Percentiles rank a stretch among this genome's conserved stretches.
Evolutionary conservation across 371 early-diverging fungal genomes (phyloP).

Genomic region (Dichotomocladium elegans): DNA sequence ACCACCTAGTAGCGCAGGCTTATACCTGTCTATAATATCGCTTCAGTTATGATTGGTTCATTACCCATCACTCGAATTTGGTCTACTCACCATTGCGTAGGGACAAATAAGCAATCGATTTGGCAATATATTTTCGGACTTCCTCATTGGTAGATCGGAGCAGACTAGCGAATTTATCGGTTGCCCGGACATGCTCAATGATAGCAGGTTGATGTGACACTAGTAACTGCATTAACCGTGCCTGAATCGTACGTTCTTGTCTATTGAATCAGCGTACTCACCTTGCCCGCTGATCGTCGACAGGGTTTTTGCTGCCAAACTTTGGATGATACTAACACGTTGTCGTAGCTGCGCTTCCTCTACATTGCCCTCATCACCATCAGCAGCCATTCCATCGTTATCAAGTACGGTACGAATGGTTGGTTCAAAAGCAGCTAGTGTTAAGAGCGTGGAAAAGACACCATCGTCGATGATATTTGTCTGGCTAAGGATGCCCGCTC

Average conservation of each 20-base stretch:
- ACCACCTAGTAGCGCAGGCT: slow-evolving; percentile 44
- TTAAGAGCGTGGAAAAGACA: slow-evolving; percentile 25
- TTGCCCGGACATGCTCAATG: slow-evolving; percentile 30
- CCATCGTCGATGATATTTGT: slow-evolving; percentile 39
- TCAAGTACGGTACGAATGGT: not conserved
- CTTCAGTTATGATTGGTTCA: not conserved
- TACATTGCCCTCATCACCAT: not conserved
- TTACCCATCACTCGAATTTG: not conserved
- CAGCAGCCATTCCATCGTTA: not conserved
- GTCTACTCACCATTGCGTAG: slow-evolving; percentile 45
- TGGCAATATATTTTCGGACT: slow-evolving; percentile 54
- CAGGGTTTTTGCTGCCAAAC: slow-evolving; percentile 42
- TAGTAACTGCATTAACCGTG: not conserved
- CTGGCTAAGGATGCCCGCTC: slow-evolving; percentile 41
- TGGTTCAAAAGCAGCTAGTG: slow-evolving; percentile 27
- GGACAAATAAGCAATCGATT: slow-evolving; percentile 57
- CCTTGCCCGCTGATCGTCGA: slow-evolving; percentile 39
- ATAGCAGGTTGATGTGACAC: slow-evolving; percentile 34
- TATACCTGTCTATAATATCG: slow-evolving; percentile 41
- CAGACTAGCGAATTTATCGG: slow-evolving; percentile 26
- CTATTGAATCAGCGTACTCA: slow-evolving; percentile 7
- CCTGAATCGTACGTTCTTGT: slow-evolving; percentile 5
- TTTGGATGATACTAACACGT: slow-evolving; percentile 28
- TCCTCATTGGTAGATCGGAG: slow-evolving; percentile 30
- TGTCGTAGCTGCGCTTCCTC: slow-evolving; percentile 19